Evolutionary conservation across 1,139 yeast species (phyloP).

Genomic region (Neolecta irregularis): DNA sequence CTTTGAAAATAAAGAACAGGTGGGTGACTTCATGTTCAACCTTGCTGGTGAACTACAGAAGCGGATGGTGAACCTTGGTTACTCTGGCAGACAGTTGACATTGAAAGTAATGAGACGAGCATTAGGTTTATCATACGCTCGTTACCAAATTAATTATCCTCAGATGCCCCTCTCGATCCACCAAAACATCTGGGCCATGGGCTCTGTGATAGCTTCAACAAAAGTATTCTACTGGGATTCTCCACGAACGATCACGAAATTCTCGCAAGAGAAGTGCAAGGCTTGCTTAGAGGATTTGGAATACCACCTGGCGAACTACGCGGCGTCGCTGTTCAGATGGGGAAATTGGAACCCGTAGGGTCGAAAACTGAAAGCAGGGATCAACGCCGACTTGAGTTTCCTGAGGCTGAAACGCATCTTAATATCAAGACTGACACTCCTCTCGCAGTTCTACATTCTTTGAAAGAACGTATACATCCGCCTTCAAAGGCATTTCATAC

Average conservation of each 20-base stretch:
- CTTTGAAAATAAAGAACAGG: slow-evolving; percentile 43
- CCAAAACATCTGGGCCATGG: slow-evolving; percentile 81
- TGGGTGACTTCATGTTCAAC: slow-evolving; percentile 45
- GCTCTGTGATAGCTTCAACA: slow-evolving; percentile 46
- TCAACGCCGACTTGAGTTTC: background rate
- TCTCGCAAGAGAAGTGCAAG: slow-evolving; percentile 45
- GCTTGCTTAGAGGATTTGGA: slow-evolving; percentile 39
- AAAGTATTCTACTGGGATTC: slow-evolving; percentile 44
- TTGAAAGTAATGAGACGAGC: slow-evolving; percentile 53
- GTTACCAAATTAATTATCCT: no score
- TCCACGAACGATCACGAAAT: slow-evolving; percentile 49
- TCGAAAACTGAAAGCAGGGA: slow-evolving; percentile 9
- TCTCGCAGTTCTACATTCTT: no score
- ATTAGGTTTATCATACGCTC: no score
- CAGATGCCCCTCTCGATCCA: slow-evolving; percentile 55
- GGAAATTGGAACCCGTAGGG: slow-evolving; percentile 38
- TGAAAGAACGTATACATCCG: no score
- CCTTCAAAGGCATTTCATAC: no score
- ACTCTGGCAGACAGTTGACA: slow-evolving; percentile 43
- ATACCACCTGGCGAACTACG: slow-evolving; percentile 56
- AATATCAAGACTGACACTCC: no score
- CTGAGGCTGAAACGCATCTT: no score
- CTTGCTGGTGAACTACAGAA: slow-evolving; percentile 44
- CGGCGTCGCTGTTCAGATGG: slow-evolving; percentile 61
- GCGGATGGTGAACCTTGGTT: slow-evolving; percentile 35